Percentiles rank a stretch among this genome's conserved stretches.
These are phyloP conservation scores for Lasiosphaeriaceae sp. DNA, from an alignment of 495 filamentous ascomycete species.

Conservation along the genomic window DNA sequence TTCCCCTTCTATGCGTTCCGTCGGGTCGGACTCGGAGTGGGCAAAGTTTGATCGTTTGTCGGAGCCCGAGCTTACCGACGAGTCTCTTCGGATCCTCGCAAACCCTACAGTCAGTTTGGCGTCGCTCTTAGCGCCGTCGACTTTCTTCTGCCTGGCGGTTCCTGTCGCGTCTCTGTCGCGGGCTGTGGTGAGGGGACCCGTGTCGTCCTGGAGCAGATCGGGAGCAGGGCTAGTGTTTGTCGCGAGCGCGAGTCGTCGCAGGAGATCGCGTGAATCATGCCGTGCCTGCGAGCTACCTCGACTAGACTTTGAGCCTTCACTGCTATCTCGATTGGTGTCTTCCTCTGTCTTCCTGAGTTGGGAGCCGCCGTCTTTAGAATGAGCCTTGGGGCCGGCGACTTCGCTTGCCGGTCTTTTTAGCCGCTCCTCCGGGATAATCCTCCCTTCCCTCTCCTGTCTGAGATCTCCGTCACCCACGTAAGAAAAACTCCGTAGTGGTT, in stretches of 20 bases:
- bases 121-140: slow-evolving; percentile 23
- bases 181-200: not conserved
- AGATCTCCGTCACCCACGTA: slow-evolving; percentile 24
- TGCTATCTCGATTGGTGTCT: not conserved
- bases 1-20: slow-evolving; percentile 52
- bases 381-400: not conserved
- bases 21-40: slow-evolving; percentile 51
- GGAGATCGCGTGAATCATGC: slow-evolving; percentile 62
- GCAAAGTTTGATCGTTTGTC: slow-evolving; percentile 37
- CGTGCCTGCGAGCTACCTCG: slow-evolving; percentile 13
- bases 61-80: slow-evolving; percentile 36
- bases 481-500: slow-evolving; percentile 16
- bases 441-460: slow-evolving; percentile 26
- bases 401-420: not conserved
- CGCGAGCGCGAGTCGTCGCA: slow-evolving; percentile 59
- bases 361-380: not conserved
- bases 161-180: slow-evolving; percentile 6
- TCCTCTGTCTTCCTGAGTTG: not conserved
- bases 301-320: not conserved
- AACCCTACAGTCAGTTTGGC: slow-evolving; percentile 39
- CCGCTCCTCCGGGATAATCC: not conserved
- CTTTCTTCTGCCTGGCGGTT: slow-evolving; percentile 10
- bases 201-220: slow-evolving; percentile 8
- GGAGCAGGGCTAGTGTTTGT: slow-evolving; percentile 51
- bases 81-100: slow-evolving; percentile 28